phyloP scores from a whole-genome alignment of 495 filamentous ascomycete genomes.

The Parachaetomium inaequale region DNA sequence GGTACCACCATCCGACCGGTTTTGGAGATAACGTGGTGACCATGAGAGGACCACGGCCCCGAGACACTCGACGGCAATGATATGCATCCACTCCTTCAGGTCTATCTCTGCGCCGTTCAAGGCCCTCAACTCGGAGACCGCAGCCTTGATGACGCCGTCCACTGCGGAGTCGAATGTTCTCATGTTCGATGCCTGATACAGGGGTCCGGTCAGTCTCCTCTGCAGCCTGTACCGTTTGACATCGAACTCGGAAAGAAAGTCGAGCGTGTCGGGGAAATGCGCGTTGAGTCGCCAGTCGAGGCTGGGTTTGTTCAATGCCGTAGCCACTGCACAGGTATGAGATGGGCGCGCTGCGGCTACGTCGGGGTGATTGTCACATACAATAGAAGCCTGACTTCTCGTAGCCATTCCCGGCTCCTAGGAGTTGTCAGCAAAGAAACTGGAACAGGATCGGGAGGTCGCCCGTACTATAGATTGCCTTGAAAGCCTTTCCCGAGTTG shows the following conservation, averaged over 20 bases:
- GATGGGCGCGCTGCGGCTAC: neutral
- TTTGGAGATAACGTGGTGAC: conserved; percentile 37
- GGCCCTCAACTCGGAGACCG: conserved; percentile 23
- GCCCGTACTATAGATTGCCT: conserved; percentile 42
- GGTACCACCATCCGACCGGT: conserved; percentile 36
- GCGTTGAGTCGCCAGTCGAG: conserved; percentile 22
- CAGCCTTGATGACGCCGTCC: conserved; percentile 31
- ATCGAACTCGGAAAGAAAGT: conserved; percentile 39
- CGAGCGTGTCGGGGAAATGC: conserved; percentile 33
- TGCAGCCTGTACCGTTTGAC: conserved; percentile 40
- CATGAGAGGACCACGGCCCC: conserved; percentile 41
- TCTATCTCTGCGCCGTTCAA: conserved; percentile 34
- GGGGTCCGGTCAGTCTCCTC: conserved; percentile 36
- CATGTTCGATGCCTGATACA: conserved; percentile 37
- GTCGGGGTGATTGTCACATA: conserved; percentile 12
- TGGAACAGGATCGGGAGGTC: neutral
- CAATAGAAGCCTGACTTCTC: conserved; percentile 42
- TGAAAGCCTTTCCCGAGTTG: conserved; percentile 40
- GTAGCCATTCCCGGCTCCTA: conserved; percentile 32
- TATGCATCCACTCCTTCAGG: conserved; percentile 43
- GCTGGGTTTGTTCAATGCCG: conserved; percentile 25
- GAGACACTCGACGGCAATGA: conserved; percentile 41
- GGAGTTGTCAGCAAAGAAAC: neutral
- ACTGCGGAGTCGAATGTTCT: conserved; percentile 35
- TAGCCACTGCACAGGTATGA: conserved; percentile 24